Conservation (phyloP, 306 rosid genomes). For the Pyrus pyrifolia region DNA sequence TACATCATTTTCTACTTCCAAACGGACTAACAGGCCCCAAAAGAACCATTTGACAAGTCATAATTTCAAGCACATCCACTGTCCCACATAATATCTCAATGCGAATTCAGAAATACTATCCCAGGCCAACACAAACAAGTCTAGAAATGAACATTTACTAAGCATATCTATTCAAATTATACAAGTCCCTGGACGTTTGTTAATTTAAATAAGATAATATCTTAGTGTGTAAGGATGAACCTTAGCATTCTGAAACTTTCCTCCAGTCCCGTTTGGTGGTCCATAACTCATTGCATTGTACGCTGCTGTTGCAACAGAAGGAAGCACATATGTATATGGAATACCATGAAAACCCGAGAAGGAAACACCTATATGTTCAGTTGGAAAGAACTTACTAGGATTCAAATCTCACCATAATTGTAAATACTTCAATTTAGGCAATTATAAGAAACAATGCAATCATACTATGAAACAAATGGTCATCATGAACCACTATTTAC, state of each 20-base stretch:
- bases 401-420: constrained; percentile 25
- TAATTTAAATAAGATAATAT: constrained; percentile 16
- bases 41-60: not conserved
- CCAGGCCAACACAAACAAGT: not conserved
- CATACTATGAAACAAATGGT: not conserved
- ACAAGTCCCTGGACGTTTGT: not conserved
- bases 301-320: constrained; percentile 70
- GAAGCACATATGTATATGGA: constrained; percentile 57
- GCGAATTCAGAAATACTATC: not conserved
- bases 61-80: not conserved
- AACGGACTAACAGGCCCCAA: not conserved
- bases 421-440: not conserved
- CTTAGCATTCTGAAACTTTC: constrained; percentile 74
- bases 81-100: not conserved
- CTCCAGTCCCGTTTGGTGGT: constrained; percentile 59
- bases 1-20: not conserved
- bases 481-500: not conserved
- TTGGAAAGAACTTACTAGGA: constrained; percentile 24
- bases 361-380: constrained; percentile 50
- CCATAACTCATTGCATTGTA: constrained; percentile 57
- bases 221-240: constrained; percentile 34
- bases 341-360: constrained; percentile 63
- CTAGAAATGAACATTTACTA: not conserved
- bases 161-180: not conserved
- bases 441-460: not conserved